These are phyloP conservation scores for Pinus taeda DNA, from an alignment of 75 land plant genomes.

Conservation along the genomic window DNA sequence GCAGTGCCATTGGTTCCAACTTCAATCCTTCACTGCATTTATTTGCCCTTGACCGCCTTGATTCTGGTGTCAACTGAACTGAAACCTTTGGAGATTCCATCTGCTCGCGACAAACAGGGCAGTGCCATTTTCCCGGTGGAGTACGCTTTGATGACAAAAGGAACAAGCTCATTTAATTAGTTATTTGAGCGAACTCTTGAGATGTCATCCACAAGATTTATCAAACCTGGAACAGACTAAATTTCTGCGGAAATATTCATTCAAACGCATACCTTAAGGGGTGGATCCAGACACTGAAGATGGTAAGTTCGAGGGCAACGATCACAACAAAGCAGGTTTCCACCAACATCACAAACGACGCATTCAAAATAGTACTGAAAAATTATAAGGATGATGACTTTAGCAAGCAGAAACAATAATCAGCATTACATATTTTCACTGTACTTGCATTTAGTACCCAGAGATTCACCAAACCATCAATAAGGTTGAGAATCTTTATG, in stretches of 20 bases:
- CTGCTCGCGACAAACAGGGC: conserved; percentile 68
- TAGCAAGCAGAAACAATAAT: background rate
- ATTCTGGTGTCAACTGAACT: conserved; percentile 15
- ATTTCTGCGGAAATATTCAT: background rate
- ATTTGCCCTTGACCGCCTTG: conserved; percentile 42
- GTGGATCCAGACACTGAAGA: conserved; percentile 85
- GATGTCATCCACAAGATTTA: background rate
- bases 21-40: conserved; percentile 17
- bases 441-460: background rate
- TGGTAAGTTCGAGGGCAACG: conserved; percentile 95
- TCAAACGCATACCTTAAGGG: conserved; percentile 74
- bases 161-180: background rate
- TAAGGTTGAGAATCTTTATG: background rate
- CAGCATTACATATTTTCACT: background rate
- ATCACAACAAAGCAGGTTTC: conserved; percentile 93
- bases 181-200: background rate
- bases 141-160: conserved; percentile 51
- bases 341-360: conserved; percentile 90
- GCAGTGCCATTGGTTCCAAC: conserved; percentile 14
- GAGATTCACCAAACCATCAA: background rate
- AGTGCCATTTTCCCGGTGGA: conserved; percentile 91
- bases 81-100: conserved; percentile 20
- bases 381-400: background rate
- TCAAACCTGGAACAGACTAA: background rate
- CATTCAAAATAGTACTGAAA: conserved; percentile 93